Conservation (phyloP, 176 grass and related monocot genomes). For the Cenchrus fungigraminus region DNA sequence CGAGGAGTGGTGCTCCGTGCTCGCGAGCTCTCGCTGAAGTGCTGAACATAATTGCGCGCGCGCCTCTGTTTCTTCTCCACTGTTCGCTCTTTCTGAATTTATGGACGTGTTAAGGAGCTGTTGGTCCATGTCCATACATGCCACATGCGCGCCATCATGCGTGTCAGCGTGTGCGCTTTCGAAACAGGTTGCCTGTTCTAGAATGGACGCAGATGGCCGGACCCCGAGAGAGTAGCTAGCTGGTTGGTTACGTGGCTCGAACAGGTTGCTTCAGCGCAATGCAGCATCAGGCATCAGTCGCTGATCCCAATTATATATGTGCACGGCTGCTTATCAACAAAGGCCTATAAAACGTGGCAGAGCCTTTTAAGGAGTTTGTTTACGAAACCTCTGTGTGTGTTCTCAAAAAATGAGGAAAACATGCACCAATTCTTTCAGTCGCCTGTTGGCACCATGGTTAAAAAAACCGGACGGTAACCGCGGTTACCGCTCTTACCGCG, state of each 20-base stretch:
- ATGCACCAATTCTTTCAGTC: background rate
- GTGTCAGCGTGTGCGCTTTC: background rate
- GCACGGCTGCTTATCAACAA: background rate
- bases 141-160: background rate
- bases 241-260: background rate
- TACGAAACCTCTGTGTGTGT: background rate
- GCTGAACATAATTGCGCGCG: no score
- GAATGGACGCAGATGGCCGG: background rate
- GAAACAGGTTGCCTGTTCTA: background rate
- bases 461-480: no score
- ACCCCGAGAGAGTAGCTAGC: background rate
- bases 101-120: conserved; percentile 11
- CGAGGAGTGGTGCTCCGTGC: background rate
- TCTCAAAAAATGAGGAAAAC: background rate
- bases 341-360: background rate
- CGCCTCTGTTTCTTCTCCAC: background rate
- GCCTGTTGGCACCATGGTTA: background rate
- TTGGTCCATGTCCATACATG: background rate
- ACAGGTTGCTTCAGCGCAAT: background rate
- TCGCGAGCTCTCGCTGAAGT: background rate
- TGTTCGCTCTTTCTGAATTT: background rate
- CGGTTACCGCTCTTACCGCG: no score
- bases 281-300: background rate
- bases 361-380: background rate
- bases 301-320: background rate